Conservation (phyloP, 2,329 filamentous ascomycete genomes). For the Diaporthe caulivora region DNA sequence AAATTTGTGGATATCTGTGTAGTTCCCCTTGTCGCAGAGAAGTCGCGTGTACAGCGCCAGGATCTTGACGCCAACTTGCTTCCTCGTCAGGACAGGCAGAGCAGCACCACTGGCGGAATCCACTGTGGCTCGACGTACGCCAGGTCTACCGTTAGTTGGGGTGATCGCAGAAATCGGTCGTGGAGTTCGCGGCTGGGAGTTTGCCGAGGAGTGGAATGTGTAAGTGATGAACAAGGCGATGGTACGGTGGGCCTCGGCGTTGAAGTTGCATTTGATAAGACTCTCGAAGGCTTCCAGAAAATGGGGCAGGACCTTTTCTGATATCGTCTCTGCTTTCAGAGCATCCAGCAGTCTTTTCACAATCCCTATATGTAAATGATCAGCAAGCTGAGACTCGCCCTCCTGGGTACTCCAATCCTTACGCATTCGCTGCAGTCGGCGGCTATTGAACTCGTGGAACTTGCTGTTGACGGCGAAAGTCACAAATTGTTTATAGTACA, state of each 20-base stretch:
- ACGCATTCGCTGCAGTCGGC: conserved; percentile 91
- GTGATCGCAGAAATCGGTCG: conserved; percentile 53
- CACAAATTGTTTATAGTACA: conserved; percentile 94
- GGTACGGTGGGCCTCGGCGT: conserved; percentile 86
- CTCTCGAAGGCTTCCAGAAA: conserved; percentile 85
- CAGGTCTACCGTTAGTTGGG: conserved; percentile 49
- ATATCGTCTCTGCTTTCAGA: conserved; percentile 85
- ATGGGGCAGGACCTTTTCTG: conserved; percentile 76
- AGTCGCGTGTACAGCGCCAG: conserved; percentile 83
- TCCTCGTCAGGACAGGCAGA: conserved; percentile 65
- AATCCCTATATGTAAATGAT: conserved; percentile 70
- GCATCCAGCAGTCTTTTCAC: conserved; percentile 92
- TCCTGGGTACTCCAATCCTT: conserved; percentile 54
- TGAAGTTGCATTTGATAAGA: conserved; percentile 84
- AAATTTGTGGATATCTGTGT: conserved; percentile 83
- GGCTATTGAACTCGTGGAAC: conserved; percentile 91
- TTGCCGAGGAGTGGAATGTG: conserved; percentile 75
- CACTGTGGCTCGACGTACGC: conserved; percentile 52
- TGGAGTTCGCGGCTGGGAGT: conserved; percentile 64
- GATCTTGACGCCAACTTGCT: conserved; percentile 80
- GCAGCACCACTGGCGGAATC: conserved; percentile 43
- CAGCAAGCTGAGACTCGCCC: conserved; percentile 37
- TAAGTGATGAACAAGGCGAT: conserved; percentile 95
- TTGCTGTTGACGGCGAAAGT: conserved; percentile 92
- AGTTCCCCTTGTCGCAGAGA: conserved; percentile 79